Percentiles rank a stretch among this genome's conserved stretches.
Evolutionary conservation across 306 rosid species (phyloP).

Genomic region (Dryas alaskensis): DNA sequence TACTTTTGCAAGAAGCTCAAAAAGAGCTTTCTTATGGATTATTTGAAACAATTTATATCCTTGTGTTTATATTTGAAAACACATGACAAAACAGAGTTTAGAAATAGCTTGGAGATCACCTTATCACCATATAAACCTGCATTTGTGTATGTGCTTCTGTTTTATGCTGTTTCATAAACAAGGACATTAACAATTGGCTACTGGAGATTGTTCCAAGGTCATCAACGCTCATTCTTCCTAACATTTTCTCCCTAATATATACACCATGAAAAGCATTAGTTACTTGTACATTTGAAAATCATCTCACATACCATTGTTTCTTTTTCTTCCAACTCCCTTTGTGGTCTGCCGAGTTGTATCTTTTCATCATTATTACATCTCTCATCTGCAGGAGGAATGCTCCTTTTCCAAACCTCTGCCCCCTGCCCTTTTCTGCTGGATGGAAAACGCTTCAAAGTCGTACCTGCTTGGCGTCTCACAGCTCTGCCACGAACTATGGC

Average conservation of each 20-base stretch:
- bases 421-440: conserved; percentile 24
- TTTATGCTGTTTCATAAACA: not conserved
- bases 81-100: not conserved
- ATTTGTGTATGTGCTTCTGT: not conserved
- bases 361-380: conserved; percentile 20
- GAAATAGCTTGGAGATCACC: not conserved
- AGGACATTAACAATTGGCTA: not conserved
- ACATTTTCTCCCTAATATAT: not conserved
- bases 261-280: not conserved
- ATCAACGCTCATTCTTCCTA: not conserved
- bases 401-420: conserved; percentile 32
- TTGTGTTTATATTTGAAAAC: not conserved
- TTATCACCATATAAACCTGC: not conserved
- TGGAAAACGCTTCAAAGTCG: conserved; percentile 29
- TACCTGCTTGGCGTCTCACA: conserved; percentile 51
- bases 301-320: conserved; percentile 40
- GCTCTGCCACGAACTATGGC: conserved; percentile 81
- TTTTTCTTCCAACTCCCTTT: conserved; percentile 40
- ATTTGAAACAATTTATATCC: not conserved
- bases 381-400: conserved; percentile 17
- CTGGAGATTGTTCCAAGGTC: not conserved
- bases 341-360: conserved; percentile 32
- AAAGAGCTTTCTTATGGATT: not conserved
- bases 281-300: not conserved
- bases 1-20: not conserved